Evolutionary conservation across 2,329 filamentous ascomycete species (phyloP), one percentile per base, ranked within the genome.

Genomic region (Curvularia eragrostidis): DNA sequence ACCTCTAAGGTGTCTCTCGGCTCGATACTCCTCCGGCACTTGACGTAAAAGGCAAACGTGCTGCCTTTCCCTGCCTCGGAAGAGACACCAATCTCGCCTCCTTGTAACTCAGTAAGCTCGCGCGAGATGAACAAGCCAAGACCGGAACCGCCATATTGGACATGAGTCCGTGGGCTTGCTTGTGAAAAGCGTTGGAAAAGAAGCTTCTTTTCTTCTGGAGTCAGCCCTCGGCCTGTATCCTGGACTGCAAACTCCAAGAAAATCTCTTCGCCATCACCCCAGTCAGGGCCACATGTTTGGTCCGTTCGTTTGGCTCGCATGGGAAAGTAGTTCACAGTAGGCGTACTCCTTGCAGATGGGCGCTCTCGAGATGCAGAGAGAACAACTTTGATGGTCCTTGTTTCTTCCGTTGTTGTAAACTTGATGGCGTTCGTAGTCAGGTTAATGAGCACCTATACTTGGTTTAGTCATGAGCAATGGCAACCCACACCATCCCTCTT

Each of bases 111-210:
- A 0, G 90, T 91, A n/a, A 95, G 81, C 53, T 91, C 86, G 23
- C 90, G 84, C 36, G 88, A 91, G 63, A 94, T 93, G 74, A 93
- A 94, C 0, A 94, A 80, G 0, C 91, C 91, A 1, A 95, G 82
- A 0, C 91, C 91, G 0, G 88, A 91, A 0, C 91, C 91, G 21
- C 91, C 91, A 63, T 94, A 93, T 65, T 91, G 87, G 15, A 91
- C 87, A 63, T 92, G 90, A 0, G 90, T 93, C 48, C 86, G 85
- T 1, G 89, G 88, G 21, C 86, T 91, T 0, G 90, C 89, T 75
- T 94, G 91, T 6, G 89, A 88, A 73, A 95, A 95, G 21, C 90
- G 85, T 65, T 91, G 86, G 75, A 94, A 95, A 0, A 95, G 82
- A 44, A 87, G 83, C 48, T 89, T 88, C 78, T 89, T 91, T 70